phyloP scores from a whole-genome alignment of 106 monocot species.

The Ottelia alismoides region DNA sequence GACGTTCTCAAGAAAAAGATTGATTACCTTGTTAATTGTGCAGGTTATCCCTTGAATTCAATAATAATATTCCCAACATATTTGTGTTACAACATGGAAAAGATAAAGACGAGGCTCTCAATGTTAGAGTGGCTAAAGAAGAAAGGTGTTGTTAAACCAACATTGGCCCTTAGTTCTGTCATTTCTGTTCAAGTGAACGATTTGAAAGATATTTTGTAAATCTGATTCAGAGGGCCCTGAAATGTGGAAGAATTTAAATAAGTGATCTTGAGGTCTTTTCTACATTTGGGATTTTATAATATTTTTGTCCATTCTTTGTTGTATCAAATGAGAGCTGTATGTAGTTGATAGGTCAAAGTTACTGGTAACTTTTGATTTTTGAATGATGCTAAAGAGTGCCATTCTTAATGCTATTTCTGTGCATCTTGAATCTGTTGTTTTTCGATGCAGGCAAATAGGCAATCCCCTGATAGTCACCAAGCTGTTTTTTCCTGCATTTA shows the following conservation, averaged over 20 bases:
- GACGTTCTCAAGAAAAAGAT: slow-evolving; percentile 49
- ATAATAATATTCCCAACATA: slow-evolving; percentile 39
- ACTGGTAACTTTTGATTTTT: too few relatives aligned
- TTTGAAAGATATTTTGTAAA: slow-evolving; percentile 59
- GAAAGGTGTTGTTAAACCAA: slow-evolving; percentile 24
- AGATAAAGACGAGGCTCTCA: slow-evolving; percentile 49
- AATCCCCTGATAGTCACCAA: too few relatives aligned
- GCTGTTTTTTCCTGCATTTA: too few relatives aligned
- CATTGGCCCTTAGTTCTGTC: slow-evolving; percentile 44
- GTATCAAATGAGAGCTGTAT: too few relatives aligned
- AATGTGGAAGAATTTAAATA: slow-evolving; percentile 52
- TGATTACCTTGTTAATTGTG: slow-evolving; percentile 41
- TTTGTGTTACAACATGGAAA: slow-evolving; percentile 57
- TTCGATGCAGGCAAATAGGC: too few relatives aligned
- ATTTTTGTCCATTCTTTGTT: too few relatives aligned
- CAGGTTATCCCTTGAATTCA: slow-evolving; percentile 46
- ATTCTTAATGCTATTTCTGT: too few relatives aligned
- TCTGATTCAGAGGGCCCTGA: slow-evolving; percentile 43
- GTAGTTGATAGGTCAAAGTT: too few relatives aligned
- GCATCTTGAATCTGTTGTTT: too few relatives aligned
- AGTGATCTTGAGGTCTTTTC: too few relatives aligned
- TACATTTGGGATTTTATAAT: too few relatives aligned
- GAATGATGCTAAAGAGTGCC: too few relatives aligned
- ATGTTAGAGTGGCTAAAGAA: slow-evolving; percentile 58
- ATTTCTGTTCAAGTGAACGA: slow-evolving; percentile 49